Evolutionary conservation across 2,329 filamentous ascomycete species (phyloP), one percentile per base, ranked within the genome.

Genomic region (Sporothrix variecibatus): DNA sequence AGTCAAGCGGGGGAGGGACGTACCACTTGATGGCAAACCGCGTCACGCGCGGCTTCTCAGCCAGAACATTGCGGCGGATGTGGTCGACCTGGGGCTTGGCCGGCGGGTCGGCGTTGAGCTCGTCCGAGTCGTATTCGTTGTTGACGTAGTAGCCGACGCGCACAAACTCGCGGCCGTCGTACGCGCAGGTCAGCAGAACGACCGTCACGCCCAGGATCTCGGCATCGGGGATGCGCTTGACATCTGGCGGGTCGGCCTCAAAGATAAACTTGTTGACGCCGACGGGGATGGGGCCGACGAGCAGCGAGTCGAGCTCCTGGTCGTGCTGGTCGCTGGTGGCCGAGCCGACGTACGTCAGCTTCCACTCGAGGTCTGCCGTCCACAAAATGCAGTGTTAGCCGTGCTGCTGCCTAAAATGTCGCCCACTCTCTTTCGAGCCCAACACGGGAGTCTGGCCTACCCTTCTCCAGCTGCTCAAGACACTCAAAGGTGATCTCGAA

Each of bases 401-500:
- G 49, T 31, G 6, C 62, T 67, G 58, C 49, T 56, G 71, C 49
- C 26, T 49, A 26, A 17, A 31, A 7, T 67, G 31, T 34, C 43
- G 60, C 49, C 26, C 20, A 38, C 7, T 46, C 7, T 20, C 11
- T 15, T 43, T 23, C 20, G 23, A 8, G 5, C n/a, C 8, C 23
- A 28, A 31, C 38, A 28, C 4, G 23, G 40, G 62, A 46, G 7
- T 38, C 11, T 9, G n/a, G 15, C 83, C 43, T 83, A 95, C 94
- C 95, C 85, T 98, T 98, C 82, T 97, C 93, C 53, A 99, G 89
- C 78, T 92, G 90, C 86, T 99, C 96, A 31, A 98, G 90, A 81
- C 96, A 98, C 84, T 99, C 96, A 77, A 99, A 99, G 23, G 96
- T 99, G 82, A 99, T 98, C 85, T 99, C 95, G 79, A 99, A 97